Conservation (phyloP, 2,329 filamentous ascomycete species). For the Sphaerulina musiva region DNA sequence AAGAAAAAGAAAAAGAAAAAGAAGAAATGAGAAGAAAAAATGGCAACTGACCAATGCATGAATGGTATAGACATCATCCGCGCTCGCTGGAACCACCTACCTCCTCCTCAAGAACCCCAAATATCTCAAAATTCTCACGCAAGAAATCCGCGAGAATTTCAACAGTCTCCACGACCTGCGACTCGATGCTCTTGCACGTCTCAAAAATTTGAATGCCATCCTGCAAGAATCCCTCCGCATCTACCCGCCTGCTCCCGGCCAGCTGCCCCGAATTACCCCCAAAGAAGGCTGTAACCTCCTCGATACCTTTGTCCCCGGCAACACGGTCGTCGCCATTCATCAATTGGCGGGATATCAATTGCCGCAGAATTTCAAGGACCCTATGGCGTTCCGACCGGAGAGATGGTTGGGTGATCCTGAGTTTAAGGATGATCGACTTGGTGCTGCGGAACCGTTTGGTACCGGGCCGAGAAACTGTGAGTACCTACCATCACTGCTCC, state of each 20-base stretch:
- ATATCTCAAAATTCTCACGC: constrained; percentile 27
- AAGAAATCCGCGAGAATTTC: constrained; percentile 33
- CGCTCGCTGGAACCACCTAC: constrained; percentile 31
- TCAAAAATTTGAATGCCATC: constrained; percentile 37
- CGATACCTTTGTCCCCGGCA: constrained; percentile 21
- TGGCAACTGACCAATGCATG: too few species aligned
- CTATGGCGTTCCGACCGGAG: constrained; percentile 29
- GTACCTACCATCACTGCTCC: background rate
- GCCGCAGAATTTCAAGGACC: constrained; percentile 19
- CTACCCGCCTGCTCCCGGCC: constrained; percentile 31
- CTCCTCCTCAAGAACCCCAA: constrained; percentile 31
- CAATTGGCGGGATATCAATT: constrained; percentile 8
- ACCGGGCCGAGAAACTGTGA: background rate
- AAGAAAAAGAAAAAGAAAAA: too few species aligned
- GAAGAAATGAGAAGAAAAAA: too few species aligned
- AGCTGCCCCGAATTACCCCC: too few species aligned
- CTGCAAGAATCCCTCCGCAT: constrained; percentile 34
- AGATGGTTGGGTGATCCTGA: constrained; percentile 27
- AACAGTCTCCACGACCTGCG: constrained; percentile 24
- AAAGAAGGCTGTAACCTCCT: constrained; percentile 15
- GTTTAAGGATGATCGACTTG: constrained; percentile 20
- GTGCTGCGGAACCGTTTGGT: constrained; percentile 20
- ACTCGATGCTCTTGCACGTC: constrained; percentile 28
- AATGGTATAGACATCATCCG: constrained; percentile 8
- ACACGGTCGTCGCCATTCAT: constrained; percentile 9